Conservation (phyloP, 2,329 filamentous ascomycete species). For the Apiospora aurea region DNA sequence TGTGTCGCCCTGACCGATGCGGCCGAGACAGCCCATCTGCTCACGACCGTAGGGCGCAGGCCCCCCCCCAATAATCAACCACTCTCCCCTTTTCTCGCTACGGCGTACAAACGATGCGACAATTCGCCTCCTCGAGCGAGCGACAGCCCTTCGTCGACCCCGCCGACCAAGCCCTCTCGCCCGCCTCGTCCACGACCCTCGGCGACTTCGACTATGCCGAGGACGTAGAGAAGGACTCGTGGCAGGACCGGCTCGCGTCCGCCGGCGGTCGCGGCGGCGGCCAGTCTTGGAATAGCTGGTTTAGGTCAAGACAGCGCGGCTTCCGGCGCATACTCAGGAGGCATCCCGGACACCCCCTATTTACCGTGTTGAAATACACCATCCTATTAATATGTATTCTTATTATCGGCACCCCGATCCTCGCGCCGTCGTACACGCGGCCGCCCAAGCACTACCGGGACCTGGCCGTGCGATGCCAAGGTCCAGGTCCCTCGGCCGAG, state of each 20-base stretch:
- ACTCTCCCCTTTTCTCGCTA: not conserved
- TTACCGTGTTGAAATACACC: slow-evolving; percentile 34
- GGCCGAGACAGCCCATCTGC: not conserved
- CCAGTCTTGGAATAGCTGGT: slow-evolving; percentile 26
- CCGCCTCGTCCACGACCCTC: slow-evolving; percentile 11
- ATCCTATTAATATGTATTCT: slow-evolving; percentile 42
- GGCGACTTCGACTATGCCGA: not conserved
- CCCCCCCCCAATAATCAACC: no score
- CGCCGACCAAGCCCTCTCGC: not conserved
- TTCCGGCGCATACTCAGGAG: slow-evolving; percentile 34
- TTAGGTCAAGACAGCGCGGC: slow-evolving; percentile 31
- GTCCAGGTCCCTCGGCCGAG: slow-evolving; percentile 34
- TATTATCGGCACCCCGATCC: slow-evolving; percentile 42
- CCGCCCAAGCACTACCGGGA: slow-evolving; percentile 48
- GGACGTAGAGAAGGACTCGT: not conserved
- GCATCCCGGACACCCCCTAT: slow-evolving; percentile 27
- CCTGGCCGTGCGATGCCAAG: slow-evolving; percentile 42
- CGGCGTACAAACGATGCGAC: slow-evolving; percentile 15
- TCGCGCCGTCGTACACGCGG: slow-evolving; percentile 52
- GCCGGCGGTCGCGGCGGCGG: not conserved
- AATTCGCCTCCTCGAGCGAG: not conserved
- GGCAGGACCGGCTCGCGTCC: not conserved
- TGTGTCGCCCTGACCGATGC: slow-evolving; percentile 11
- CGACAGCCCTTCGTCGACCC: slow-evolving; percentile 20
- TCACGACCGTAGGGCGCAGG: not conserved